Evolutionary conservation across 2,329 filamentous ascomycete genomes (phyloP), one percentile per base, ranked within the genome.

Genomic region (Neofusicoccum cordaticola): DNA sequence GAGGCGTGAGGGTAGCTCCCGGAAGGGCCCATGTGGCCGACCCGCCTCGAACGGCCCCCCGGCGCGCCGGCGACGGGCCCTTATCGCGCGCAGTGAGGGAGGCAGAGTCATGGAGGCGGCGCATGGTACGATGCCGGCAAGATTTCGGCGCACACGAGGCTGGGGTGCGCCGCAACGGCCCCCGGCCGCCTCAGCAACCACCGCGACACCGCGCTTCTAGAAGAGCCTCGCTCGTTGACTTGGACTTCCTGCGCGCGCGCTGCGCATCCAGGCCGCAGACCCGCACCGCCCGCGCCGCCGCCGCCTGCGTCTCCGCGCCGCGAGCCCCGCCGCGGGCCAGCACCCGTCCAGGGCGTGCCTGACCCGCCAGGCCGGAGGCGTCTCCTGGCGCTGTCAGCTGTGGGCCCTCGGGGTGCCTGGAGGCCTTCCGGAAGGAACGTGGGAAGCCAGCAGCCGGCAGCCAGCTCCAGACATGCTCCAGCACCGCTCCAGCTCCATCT

Each of bases 111-210:
- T 60, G 56, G 19, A 34, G 35, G 45, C 11, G n/a, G 35, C n/a
- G 39, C 52, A 31, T 58, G 53, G 53, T 58, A 45, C 53, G 53
- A 57, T 44, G 53, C 22, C 53, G 53, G 53, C 39, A 17, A n/a
- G 5, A 11, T 4, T 9, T 45, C 41, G 53, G 53, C 39, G 53
- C 7, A 27, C 6, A 15, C 8, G 35, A 22, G 22, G 22, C 22
- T 22, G 22, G 22, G 22, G 22, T 22, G 22, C 22, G 22, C 22
- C 22, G 22, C 22, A 22, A 22, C 22, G 37, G 35, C 52, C 42
- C 35, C 35, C 35, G 31, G 31, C n/a, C 22, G 15, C n/a, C 17
- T 11, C 39, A 41, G 39, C 15, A 9, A 12, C 12, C 39, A 48
- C 17, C 45, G 1, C 27, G 27, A 31, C 6, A 5, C 27, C 27